Evolutionary conservation across 75 land plant species (phyloP).

Genomic region (Larix kaempferi): DNA sequence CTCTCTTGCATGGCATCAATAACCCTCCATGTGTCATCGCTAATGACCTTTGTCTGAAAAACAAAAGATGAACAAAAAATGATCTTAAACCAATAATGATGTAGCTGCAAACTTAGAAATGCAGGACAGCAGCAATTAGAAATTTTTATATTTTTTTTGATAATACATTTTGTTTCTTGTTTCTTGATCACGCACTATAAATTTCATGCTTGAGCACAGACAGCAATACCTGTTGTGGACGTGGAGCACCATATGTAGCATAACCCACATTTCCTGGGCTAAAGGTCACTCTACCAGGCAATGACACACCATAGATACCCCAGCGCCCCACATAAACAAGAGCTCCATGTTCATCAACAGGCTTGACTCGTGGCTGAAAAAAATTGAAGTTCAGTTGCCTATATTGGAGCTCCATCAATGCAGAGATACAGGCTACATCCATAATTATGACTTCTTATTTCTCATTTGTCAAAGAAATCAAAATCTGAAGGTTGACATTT

Average conservation of each 20-base stretch:
- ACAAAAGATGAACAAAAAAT: conserved; percentile 3
- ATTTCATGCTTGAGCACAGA: not conserved
- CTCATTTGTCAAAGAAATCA: not conserved
- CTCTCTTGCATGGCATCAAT: conserved; percentile 65
- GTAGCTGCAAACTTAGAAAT: not conserved
- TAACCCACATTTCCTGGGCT: conserved; percentile 82
- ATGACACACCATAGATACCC: conserved; percentile 88
- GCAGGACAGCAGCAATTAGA: not conserved
- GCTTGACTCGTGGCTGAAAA: conserved; percentile 58
- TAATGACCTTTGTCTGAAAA: conserved; percentile 60
- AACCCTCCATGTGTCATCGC: conserved; percentile 75
- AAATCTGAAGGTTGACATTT: not conserved
- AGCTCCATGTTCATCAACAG: conserved; percentile 90
- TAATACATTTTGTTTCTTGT: conserved; percentile 26
- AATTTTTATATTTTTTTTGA: no score
- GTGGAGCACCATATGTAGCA: conserved; percentile 90
- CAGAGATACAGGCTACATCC: not conserved
- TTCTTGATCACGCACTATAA: not conserved
- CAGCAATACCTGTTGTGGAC: conserved; percentile 70
- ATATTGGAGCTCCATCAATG: not conserved
- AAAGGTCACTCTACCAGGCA: conserved; percentile 91
- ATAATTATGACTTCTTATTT: not conserved
- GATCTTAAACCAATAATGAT: no score
- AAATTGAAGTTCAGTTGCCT: not conserved
- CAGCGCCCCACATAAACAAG: conserved; percentile 84